Evolutionary conservation across 306 rosid species (phyloP).

Genomic region (cucumber (Cucumis sativus)): DNA sequence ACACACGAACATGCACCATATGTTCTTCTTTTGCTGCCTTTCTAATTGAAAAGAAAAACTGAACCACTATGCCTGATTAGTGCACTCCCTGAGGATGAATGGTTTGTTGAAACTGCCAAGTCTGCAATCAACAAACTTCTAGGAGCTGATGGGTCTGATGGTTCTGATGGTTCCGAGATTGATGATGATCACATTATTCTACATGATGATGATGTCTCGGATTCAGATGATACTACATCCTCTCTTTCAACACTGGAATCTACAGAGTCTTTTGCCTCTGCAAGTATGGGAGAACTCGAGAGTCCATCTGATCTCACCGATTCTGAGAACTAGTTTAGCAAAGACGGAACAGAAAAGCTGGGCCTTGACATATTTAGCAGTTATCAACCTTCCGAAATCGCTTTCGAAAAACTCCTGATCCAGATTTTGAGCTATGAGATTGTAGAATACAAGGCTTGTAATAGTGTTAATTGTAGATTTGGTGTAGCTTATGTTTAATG

Average conservation of each 20-base stretch:
- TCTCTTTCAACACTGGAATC: slow-evolving; percentile 65
- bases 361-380: background rate
- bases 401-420: background rate
- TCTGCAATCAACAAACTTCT: slow-evolving; percentile 61
- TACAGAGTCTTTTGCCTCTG: slow-evolving; percentile 79
- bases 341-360: background rate
- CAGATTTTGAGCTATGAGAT: background rate
- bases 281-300: slow-evolving; percentile 90
- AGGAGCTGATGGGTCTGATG: slow-evolving; percentile 69
- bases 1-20: background rate
- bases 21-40: background rate
- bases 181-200: slow-evolving; percentile 64
- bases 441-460: background rate
- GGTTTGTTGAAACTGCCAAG: slow-evolving; percentile 91
- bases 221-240: slow-evolving; percentile 58
- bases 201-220: slow-evolving; percentile 40
- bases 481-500: background rate
- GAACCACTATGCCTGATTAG: slow-evolving; percentile 22
- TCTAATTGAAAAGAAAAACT: background rate
- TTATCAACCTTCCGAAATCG: background rate
- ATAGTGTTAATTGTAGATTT: background rate
- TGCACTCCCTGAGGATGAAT: slow-evolving; percentile 86
- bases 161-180: slow-evolving; percentile 57
- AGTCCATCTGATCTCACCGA: slow-evolving; percentile 66
- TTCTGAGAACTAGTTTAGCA: background rate